Evolutionary conservation across 2,329 filamentous ascomycete genomes (phyloP).

Genomic region (Penicillium sp.): DNA sequence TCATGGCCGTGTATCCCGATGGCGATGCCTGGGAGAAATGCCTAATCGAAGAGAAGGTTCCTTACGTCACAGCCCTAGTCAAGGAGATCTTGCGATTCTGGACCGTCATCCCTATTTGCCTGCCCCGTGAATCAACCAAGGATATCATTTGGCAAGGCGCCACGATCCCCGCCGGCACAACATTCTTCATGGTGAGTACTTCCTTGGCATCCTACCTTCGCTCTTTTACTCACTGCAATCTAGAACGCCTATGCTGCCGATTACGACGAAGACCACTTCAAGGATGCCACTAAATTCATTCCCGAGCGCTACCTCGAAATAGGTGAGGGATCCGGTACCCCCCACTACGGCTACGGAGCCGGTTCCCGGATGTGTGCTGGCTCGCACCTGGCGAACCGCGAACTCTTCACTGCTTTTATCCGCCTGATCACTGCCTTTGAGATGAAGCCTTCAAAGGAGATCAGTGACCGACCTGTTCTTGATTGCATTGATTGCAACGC

Average conservation of each 20-base stretch:
- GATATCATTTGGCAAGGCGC: constrained; percentile 69
- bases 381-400: constrained; percentile 63
- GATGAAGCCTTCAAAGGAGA: constrained; percentile 51
- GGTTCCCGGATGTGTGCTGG: constrained; percentile 66
- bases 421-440: constrained; percentile 61
- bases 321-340: constrained; percentile 53
- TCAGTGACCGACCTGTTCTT: constrained; percentile 53
- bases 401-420: constrained; percentile 62
- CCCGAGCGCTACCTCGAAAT: constrained; percentile 68
- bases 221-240: not conserved
- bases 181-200: constrained; percentile 68
- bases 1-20: constrained; percentile 69
- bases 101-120: constrained; percentile 75
- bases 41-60: constrained; percentile 70
- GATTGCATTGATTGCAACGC: constrained; percentile 59
- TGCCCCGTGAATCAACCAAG: constrained; percentile 71
- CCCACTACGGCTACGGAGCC: constrained; percentile 64
- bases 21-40: constrained; percentile 76
- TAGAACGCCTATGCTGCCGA: constrained; percentile 73
- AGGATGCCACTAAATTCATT: constrained; percentile 62
- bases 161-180: constrained; percentile 71
- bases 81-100: constrained; percentile 79
- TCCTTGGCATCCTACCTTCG: not conserved
- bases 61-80: constrained; percentile 74
- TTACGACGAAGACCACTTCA: constrained; percentile 70